Base-by-base conservation (phyloP, 768 basidiomycete genomes). In the Coprinopsis strossmayeri region DNA sequence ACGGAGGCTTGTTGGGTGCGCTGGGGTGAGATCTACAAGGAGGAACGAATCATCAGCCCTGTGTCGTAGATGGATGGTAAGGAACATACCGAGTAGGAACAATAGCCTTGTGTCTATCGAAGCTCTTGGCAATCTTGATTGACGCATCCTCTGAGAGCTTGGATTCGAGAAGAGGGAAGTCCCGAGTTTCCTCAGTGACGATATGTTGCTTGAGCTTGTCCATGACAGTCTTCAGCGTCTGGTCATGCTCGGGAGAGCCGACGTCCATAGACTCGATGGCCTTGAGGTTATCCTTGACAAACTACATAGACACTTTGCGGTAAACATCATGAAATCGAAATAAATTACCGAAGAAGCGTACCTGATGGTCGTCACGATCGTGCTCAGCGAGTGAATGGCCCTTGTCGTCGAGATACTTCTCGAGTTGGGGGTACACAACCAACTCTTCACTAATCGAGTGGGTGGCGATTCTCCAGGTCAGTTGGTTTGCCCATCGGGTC, bases 381-480 rank as follows among this genome's bases (percentile, higher is more conserved):
- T 76, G 63, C 51, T 79, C 71, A 0, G 81, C 73, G 15, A 82
- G 69, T 35, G 70, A 46, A 39, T 60, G 59, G 3, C 81, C 82
- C 53, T 76, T 57, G 1, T 63, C 62, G 3, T 81, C 81, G 48
- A 82, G 71, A 46, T 76, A 66, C 50, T 72, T 66, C 56, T 82
- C 79, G 69, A 82, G 74, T 39, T 81, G 67, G 12, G 81, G 81
- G 55, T 83, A 83, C 0, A 82, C 74, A 30, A 84, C 67, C 32
- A 82, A 71, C 59, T 84, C 82, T 58, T 83, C 81, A 12, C 73
- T 78, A 5, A 76, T 73, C 2, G 80, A 76, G 50, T 82, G 81
- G 0, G 78, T 70, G 1, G 79, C 80, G 34, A 82, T 66, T 61
- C 80, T 79, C 81, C 79, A 82, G 11, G 64, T 69, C 3, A 82